Base-by-base conservation (phyloP, 805 yeast species). In the Starmerella scarabaei region DNA sequence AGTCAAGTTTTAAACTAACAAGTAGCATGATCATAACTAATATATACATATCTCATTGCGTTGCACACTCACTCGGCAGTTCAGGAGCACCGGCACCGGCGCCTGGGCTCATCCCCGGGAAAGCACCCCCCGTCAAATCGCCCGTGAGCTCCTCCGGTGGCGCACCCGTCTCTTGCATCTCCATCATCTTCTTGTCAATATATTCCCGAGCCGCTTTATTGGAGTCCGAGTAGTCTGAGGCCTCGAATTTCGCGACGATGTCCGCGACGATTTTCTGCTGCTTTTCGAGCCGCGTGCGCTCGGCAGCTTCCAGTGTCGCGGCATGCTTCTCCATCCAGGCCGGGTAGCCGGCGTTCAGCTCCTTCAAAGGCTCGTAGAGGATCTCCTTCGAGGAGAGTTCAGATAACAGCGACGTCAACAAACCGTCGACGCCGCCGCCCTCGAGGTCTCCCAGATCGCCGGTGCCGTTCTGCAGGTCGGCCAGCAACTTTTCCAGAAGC, bases 301-400 rank as follows among this genome's bases (percentile, higher is more conserved):
- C 77, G 5, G 63, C 72, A 2, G 57, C 62, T 6, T 65, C 40
- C 20, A 75, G 55, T 28, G 54, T 56, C 18, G 21, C 33, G 37
- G 64, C 63, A 47, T 80, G 68, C 35, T 69, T 71, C 33, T 62
- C 60, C 45, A 88, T 65, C 77, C 82, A 88, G 21, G 59, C 68
- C 2, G 84, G 81, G 56, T 76, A 83, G 54, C 81, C 82, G 11
- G 65, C 61, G 48, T 77, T 73, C 56, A 86, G 67, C 44, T 84
- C 94, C 53, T 77, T 80, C 61, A 88, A 69, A 2, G 97, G 95
- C 50, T 80, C 93, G 55, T 82, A 86, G 29, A 88, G 66, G 17
- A 86, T 80, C 42, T 78, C 86, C 54, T 85, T 88, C 4, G 91
- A 74, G 6, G 91, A 73, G 57, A 88, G 68, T 55, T 85, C 88